A percentile compares a stretch with the other conserved stretches of the same genome.
Evolutionary conservation across 805 yeast genomes (phyloP).

Genomic region (Lipomyces anomalus): DNA sequence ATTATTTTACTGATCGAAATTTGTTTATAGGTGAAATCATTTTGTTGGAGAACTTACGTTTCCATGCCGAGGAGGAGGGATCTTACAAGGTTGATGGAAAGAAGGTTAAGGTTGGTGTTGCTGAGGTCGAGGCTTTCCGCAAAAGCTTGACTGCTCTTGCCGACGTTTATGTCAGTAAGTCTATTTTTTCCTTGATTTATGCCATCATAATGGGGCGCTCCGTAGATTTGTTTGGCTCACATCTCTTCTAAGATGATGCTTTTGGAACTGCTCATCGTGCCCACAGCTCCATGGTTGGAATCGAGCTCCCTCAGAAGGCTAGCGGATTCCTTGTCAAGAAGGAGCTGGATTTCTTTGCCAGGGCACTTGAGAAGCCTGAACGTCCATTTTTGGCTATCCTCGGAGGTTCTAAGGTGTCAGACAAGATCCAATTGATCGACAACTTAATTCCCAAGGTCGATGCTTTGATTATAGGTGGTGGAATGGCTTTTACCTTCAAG

Average conservation of each 20-base stretch:
- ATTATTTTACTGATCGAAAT: not conserved
- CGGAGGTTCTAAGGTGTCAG: conserved; percentile 99
- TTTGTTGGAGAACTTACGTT: conserved; percentile 94
- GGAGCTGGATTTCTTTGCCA: conserved; percentile 95
- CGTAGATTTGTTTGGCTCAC: too few species aligned
- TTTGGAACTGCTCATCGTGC: conserved; percentile 99
- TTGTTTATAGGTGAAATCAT: conserved; percentile 60
- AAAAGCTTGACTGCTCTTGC: conserved; percentile 83
- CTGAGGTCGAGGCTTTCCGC: conserved; percentile 82
- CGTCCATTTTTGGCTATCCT: conserved; percentile 98
- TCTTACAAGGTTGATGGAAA: conserved; percentile 91
- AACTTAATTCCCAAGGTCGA: conserved; percentile 90
- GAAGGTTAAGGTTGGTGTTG: conserved; percentile 88
- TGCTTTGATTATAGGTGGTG: conserved; percentile 94
- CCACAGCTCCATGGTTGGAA: conserved; percentile 98
- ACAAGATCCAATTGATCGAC: conserved; percentile 97
- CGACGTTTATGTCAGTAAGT: conserved; percentile 72
- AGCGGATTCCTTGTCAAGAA: conserved; percentile 98
- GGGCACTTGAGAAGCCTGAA: conserved; percentile 95
- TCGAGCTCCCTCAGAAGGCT: conserved; percentile 92
- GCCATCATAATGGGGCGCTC: not conserved
- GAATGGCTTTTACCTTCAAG: conserved; percentile 99
- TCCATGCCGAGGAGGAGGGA: conserved; percentile 88
- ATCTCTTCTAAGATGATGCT: conserved; percentile 63
- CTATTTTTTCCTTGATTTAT: not conserved